Evolutionary conservation across 1,284 basidiomycete genomes (phyloP), one percentile per base, ranked within the genome.

Genomic region (Acaromyces ingoldii): DNA sequence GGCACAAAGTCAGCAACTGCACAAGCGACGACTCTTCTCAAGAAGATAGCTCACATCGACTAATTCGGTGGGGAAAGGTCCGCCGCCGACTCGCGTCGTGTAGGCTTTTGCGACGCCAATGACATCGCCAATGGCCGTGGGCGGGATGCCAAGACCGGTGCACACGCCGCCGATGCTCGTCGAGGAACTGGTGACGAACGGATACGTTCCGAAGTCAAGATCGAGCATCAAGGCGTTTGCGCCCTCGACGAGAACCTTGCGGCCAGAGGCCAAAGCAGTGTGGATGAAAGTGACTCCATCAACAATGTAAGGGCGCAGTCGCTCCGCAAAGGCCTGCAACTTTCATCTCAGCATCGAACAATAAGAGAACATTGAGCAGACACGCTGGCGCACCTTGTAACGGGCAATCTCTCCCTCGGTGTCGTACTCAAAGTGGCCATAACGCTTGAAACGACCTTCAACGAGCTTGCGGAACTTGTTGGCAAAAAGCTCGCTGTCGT

Each of bases 161-260:
- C 89, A 90, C 25, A 97, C 91, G 28, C 91, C 93, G 41, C 93
- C 93, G 58, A 97, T 88, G 41, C 86, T 82, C 4, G 93, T 97
- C 19, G 88, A 86, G 3, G 90, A 92, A 17, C 89, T 92, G 1
- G 93, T 98, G 62, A 98, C 93, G 77, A 83, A 98, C 1, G 93
- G 93, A 76, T 97, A 97, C 3, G 93, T 98, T 39, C 93, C 93
- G 75, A 90, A 93, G 79, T 98, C 93, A 64, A 98, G 80, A 74
- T 98, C 95, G 62, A 98, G 85, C 92, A 98, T 96, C 60, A 97
- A 80, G 1, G 93, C 93, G 74, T 98, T 98, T 49, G 95, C 93
- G 41, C 93, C 93, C 77, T 98, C 93, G 52, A 97, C 89, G 26
- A 98, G 84, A 42, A 98, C 80, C 40, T 80, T 83, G 79, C 93